Percentiles rank a stretch among this genome's conserved stretches.
phyloP scores from a whole-genome alignment of 2,329 filamentous ascomycete species.

The Pseudogymnoascus sp. region DNA sequence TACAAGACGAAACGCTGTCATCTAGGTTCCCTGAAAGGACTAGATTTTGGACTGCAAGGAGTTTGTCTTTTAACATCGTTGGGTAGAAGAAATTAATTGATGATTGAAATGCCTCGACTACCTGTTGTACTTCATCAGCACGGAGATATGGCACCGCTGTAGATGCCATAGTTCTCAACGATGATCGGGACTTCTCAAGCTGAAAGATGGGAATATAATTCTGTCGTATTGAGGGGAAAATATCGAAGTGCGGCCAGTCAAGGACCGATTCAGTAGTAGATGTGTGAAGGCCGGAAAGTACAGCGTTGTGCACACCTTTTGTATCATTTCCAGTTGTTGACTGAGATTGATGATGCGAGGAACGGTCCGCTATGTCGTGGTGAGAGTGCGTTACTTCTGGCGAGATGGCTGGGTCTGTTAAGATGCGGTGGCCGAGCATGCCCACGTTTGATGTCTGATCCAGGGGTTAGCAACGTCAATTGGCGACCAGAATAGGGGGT shows the following conservation, averaged over 20 bases:
- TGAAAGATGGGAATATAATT: conserved; percentile 39
- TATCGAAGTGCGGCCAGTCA: conserved; percentile 41
- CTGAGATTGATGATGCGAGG: conserved; percentile 23
- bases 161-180: conserved; percentile 28
- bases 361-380: conserved; percentile 19
- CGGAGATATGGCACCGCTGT: conserved; percentile 36
- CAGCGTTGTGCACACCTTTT: conserved; percentile 32
- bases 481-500: conserved; percentile 12
- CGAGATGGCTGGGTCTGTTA: not conserved
- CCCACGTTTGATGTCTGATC: not conserved
- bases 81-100: conserved; percentile 47
- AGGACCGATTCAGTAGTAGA: conserved; percentile 43
- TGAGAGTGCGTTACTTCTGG: conserved; percentile 15
- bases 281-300: conserved; percentile 41
- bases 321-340: not conserved
- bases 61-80: conserved; percentile 35
- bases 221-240: conserved; percentile 34
- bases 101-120: conserved; percentile 36
- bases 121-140: conserved; percentile 33
- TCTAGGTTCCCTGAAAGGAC: conserved; percentile 31
- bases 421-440: not conserved
- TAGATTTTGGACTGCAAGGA: conserved; percentile 27
- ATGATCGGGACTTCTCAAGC: conserved; percentile 35
- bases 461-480: not conserved
- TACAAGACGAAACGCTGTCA: conserved; percentile 32